These are phyloP conservation scores for Gastrodia elata DNA, from an alignment of 106 monocot species.

Conservation along the genomic window DNA sequence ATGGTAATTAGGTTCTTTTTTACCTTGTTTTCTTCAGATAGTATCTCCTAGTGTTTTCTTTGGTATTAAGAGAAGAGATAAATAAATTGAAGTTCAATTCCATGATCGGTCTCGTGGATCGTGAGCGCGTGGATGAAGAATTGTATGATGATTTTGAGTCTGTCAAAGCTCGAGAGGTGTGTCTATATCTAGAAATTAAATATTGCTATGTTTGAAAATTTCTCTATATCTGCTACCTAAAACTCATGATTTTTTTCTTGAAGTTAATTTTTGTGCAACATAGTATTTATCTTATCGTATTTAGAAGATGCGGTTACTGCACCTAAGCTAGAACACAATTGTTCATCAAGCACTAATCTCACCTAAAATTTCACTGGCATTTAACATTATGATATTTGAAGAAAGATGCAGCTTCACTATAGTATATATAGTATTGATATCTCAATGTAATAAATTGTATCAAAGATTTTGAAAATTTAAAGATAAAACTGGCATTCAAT, in stretches of 20 bases:
- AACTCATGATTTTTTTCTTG: too few relatives aligned
- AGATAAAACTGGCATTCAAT: not conserved
- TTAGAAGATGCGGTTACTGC: too few relatives aligned
- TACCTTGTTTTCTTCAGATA: constrained; percentile 2
- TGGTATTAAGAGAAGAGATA: constrained; percentile 69
- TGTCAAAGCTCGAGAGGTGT: constrained; percentile 89
- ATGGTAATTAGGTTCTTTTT: not conserved
- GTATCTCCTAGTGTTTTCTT: not conserved
- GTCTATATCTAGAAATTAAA: too few relatives aligned
- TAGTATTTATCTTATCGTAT: too few relatives aligned
- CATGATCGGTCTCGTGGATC: constrained; percentile 90
- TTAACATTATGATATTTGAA: not conserved
- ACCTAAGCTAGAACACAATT: too few relatives aligned
- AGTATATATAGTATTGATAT: too few relatives aligned
- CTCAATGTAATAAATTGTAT: too few relatives aligned
- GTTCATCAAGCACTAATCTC: too few relatives aligned
- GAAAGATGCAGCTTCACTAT: not conserved
- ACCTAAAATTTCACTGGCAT: too few relatives aligned
- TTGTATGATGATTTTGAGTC: constrained; percentile 97
- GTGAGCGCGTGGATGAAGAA: constrained; percentile 75
- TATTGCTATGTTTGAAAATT: too few relatives aligned
- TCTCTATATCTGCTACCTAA: not conserved
- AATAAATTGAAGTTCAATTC: constrained; percentile 81
- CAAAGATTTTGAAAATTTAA: too few relatives aligned
- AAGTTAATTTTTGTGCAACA: too few relatives aligned